phyloP scores from a whole-genome alignment of 495 filamentous ascomycete genomes.

The Pseudotulostoma volvatum region DNA sequence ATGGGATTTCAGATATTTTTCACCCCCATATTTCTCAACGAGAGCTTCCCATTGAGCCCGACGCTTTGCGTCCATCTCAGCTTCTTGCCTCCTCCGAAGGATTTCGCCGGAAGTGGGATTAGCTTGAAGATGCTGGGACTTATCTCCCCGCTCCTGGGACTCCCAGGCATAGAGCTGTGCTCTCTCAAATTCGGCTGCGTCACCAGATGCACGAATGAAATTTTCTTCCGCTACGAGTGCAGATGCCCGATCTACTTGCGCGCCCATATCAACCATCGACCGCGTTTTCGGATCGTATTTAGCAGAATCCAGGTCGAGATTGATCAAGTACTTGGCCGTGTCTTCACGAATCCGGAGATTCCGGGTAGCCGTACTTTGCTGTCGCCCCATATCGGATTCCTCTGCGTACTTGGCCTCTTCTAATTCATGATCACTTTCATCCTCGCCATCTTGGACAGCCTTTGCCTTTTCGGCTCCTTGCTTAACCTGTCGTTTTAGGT shows the following conservation, averaged over 20 bases:
- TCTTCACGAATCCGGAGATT: constrained; percentile 89
- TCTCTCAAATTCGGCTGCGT: constrained; percentile 85
- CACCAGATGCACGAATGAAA: constrained; percentile 77
- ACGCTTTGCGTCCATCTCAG: constrained; percentile 52
- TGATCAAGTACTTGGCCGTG: constrained; percentile 93
- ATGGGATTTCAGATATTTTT: constrained; percentile 44
- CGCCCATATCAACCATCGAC: constrained; percentile 81
- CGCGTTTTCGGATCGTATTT: constrained; percentile 97
- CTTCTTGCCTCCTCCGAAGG: constrained; percentile 56
- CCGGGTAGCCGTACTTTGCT: constrained; percentile 76
- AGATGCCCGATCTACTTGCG: constrained; percentile 65
- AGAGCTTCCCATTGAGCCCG: constrained; percentile 53
- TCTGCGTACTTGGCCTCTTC: constrained; percentile 76
- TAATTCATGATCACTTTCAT: constrained; percentile 35
- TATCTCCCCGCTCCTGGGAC: constrained; percentile 61
- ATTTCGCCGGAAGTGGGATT: constrained; percentile 90
- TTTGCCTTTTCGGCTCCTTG: constrained; percentile 18
- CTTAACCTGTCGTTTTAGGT: constrained; percentile 46
- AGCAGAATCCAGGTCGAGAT: constrained; percentile 87
- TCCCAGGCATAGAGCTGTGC: constrained; percentile 92
- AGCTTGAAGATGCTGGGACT: constrained; percentile 78
- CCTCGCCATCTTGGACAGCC: constrained; percentile 21
- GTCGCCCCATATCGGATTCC: constrained; percentile 89
- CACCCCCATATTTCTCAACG: constrained; percentile 71
- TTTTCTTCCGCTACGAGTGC: constrained; percentile 87